Conservation (phyloP, 1,284 basidiomycete genomes). For the Taiwanofungus camphoratus region DNA sequence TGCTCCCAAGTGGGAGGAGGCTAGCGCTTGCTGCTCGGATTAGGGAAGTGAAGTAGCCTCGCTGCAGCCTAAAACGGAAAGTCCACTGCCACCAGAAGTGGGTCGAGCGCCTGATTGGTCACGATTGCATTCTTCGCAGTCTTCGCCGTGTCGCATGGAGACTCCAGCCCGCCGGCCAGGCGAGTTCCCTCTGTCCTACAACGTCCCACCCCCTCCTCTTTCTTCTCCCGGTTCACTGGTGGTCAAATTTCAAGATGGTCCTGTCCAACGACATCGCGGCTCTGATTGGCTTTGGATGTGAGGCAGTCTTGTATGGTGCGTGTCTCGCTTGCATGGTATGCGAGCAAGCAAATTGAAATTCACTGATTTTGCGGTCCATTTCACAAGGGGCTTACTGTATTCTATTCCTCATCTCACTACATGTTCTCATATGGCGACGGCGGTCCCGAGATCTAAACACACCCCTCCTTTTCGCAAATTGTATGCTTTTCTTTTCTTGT, state of each 20-base stretch:
- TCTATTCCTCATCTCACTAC: conserved; percentile 4
- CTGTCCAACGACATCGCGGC: conserved; percentile 24
- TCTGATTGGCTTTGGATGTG: conserved; percentile 29
- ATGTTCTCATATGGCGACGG: not conserved
- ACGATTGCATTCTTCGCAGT: too few species aligned
- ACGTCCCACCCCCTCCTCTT: too few species aligned
- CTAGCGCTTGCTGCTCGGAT: too few species aligned
- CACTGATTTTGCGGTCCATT: conserved; percentile 1
- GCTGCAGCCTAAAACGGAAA: too few species aligned
- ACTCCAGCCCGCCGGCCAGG: too few species aligned
- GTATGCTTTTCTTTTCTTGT: conserved; percentile 28
- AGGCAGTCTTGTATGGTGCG: conserved; percentile 28
- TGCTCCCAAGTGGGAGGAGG: too few species aligned
- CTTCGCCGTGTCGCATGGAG: too few species aligned
- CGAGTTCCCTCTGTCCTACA: too few species aligned
- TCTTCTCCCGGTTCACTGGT: too few species aligned
- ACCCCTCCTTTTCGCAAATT: conserved; percentile 23
- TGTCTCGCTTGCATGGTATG: not conserved
- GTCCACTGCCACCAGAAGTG: too few species aligned
- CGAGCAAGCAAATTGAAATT: not conserved
- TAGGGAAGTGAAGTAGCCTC: too few species aligned
- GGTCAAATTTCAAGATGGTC: not conserved
- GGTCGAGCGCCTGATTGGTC: too few species aligned
- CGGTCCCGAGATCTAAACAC: conserved; percentile 11
- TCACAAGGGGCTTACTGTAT: conserved; percentile 9